Evolutionary conservation across 495 filamentous ascomycete species (phyloP).

Genomic region (Aspergillus steynii): DNA sequence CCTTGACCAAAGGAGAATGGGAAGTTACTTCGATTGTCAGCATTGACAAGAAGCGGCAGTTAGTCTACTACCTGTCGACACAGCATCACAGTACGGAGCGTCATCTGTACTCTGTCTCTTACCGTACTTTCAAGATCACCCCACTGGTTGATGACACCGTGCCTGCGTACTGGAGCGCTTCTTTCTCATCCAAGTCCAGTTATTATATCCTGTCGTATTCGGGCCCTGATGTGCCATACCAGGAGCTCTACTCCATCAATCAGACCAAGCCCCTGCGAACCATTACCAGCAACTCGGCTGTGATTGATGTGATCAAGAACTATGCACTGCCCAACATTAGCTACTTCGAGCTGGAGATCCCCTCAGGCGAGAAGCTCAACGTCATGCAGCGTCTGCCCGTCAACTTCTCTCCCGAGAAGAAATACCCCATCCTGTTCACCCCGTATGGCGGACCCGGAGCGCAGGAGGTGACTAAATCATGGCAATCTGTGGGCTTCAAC

Average conservation of each 20-base stretch:
- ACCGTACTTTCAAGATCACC: constrained; percentile 15
- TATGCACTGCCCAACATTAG: constrained; percentile 19
- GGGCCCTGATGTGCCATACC: constrained; percentile 22
- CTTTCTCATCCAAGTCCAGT: constrained; percentile 16
- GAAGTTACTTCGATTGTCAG: constrained; percentile 19
- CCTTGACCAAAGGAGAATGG: constrained; percentile 20
- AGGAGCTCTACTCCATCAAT: constrained; percentile 21
- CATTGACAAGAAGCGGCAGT: constrained; percentile 15
- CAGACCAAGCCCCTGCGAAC: constrained; percentile 15
- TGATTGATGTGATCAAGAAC: constrained; percentile 11
- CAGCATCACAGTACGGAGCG: constrained; percentile 23
- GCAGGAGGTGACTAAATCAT: constrained; percentile 17
- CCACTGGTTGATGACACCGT: constrained; percentile 21
- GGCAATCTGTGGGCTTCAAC: constrained; percentile 16
- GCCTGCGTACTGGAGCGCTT: constrained; percentile 20
- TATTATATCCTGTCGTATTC: constrained; percentile 20
- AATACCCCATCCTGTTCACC: constrained; percentile 22
- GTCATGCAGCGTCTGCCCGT: constrained; percentile 21
- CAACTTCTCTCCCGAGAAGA: constrained; percentile 16
- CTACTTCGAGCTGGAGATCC: constrained; percentile 20
- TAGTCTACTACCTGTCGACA: constrained; percentile 23
- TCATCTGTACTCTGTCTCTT: constrained; percentile 23
- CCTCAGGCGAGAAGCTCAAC: constrained; percentile 18
- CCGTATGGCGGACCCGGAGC: constrained; percentile 23
- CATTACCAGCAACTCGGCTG: constrained; percentile 17